These are phyloP conservation scores for Fusarium sp. DNA, from an alignment of 2,329 filamentous ascomycete species.

Conservation along the genomic window DNA sequence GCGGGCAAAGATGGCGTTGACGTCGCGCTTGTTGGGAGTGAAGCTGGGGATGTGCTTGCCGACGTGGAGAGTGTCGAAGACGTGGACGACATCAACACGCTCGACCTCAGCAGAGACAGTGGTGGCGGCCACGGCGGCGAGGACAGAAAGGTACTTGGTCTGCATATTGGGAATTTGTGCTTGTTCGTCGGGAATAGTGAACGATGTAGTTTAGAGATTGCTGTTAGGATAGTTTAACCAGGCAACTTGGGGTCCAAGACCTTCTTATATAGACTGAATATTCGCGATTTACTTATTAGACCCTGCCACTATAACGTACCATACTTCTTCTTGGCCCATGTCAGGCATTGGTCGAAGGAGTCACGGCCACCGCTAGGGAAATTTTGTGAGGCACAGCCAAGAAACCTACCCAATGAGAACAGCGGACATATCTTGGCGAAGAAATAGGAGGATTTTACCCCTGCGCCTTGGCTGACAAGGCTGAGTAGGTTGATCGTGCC, in stretches of 20 bases:
- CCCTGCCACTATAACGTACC: background rate
- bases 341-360: background rate
- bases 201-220: background rate
- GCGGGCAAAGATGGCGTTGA: slow-evolving; percentile 25
- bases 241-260: background rate
- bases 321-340: background rate
- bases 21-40: slow-evolving; percentile 31
- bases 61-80: slow-evolving; percentile 35
- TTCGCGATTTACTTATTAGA: background rate
- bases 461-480: slow-evolving; percentile 14
- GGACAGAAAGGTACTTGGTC: slow-evolving; percentile 14
- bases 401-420: slow-evolving; percentile 1
- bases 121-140: slow-evolving; percentile 28
- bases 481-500: slow-evolving; percentile 18
- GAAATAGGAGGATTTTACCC: slow-evolving; percentile 1
- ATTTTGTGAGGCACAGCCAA: slow-evolving; percentile 20
- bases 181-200: slow-evolving; percentile 1
- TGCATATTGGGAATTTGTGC: slow-evolving; percentile 22
- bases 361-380: slow-evolving; percentile 2
- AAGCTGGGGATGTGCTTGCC: slow-evolving; percentile 20
- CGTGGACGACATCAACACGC: slow-evolving; percentile 31
- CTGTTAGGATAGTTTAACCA: background rate
- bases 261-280: slow-evolving; percentile 11
- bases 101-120: slow-evolving; percentile 14
- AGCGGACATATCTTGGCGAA: slow-evolving; percentile 1